Base-by-base conservation (phyloP, 106 monocot species). In the Dendrobium chrysotoxum region DNA sequence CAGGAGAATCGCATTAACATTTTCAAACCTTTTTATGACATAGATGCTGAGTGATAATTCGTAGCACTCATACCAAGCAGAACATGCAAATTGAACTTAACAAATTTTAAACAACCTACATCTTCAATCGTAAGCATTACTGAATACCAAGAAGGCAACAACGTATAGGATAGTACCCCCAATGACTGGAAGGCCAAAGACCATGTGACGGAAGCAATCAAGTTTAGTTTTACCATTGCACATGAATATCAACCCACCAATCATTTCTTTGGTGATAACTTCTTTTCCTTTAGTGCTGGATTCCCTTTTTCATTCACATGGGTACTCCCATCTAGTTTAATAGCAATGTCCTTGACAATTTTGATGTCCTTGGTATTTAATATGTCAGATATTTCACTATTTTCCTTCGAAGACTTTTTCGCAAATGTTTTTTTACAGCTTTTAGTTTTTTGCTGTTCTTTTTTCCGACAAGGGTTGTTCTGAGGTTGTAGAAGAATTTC, bases 191-290 rank as follows among this genome's bases (percentile, higher is more conserved):
- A 82, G 84, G 11, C 88, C 88, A 79, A 88, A 82, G 70, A 85
- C 80, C 82, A 78, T 85, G 77, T 83, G 78, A 16, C 30, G 79
- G 78, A 80, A 85, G 73, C 80, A 88, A 75, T 88, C 88, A 28
- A 78, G 70, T 83, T 85, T 85, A 7, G 85, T 85, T 73, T 64
- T 85, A n/a, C 64, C 23, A 80, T 83, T 88, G 78, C 85, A 85
- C 79, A 85, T 85, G 42, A 85, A 80, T 76, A 88, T 83, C 54
- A 85, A 72, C 10, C 88, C 88, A 40, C 77, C 85, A 80, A 80
- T 23, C 68, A 71, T 79, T 23, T 72, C 81, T 44, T 58, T 81
- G 5, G 42, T 53, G 4, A 54, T 68, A 1, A 0, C 2, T 9
- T 66, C 46, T 38, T 4, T 79, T 23, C 75, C 81, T 75, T 57